Evolutionary conservation across 2,329 filamentous ascomycete species (phyloP), one percentile per base, ranked within the genome.

Genomic region (Chrysoporthe puriensis): DNA sequence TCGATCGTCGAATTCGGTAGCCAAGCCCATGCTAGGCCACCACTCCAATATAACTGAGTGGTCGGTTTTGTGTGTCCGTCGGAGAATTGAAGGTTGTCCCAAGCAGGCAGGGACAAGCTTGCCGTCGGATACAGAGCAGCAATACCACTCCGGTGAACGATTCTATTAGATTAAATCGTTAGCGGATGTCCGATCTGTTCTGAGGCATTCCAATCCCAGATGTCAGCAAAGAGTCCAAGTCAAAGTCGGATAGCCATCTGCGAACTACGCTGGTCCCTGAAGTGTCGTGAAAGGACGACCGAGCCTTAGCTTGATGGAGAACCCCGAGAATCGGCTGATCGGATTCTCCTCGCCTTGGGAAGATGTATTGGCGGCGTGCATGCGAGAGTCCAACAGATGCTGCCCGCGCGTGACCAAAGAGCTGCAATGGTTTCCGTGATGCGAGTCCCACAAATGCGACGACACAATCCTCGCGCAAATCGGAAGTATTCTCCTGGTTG

Each of bases 1-100:
- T 87, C 87, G 87, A 79, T 90, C 88, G 85, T 90, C 86, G 81
- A 90, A 90, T 72, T 90, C 88, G 79, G 84, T 84, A 77, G 81
- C 81, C 81, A 85, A 80, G 85, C 86, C 87, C 88, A 90, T 90
- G 86, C 86, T 88, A 90, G 87, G 87, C 87, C 83, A 87, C 77
- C 76, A 77, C 77, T 73, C 70, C 59, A 66, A 66, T 56, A 13
- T 62, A 59, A 18, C 32, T 62, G 65, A 58, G 68, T 65, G 68
- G 68, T 54, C 57, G 59, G 50, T 46, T 58, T 64, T 42, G 40
- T 56, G 61, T 42, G 58, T 64, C 64, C 61, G 62, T 67, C 46
- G 48, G 58, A 58, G 66, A 63, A 46, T 62, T 14, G 42, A 62
- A 46, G 54, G 34, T 48, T 48, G 61, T 59, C 63, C 57, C 61